Evolutionary conservation across 2,329 filamentous ascomycete species (phyloP).

Genomic region (Penicillium concentricum): DNA sequence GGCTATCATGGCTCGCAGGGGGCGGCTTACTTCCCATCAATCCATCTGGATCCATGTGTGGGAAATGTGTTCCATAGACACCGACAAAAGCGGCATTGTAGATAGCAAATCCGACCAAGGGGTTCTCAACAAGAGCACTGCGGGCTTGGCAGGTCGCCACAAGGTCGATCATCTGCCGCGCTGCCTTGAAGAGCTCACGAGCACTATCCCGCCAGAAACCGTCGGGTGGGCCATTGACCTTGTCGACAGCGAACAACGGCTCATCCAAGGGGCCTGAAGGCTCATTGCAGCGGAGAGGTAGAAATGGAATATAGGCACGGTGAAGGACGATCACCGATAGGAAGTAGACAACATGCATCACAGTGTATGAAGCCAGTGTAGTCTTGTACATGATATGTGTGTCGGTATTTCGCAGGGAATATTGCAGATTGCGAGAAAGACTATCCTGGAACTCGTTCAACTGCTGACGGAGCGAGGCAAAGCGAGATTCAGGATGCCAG

Average conservation of each 20-base stretch:
- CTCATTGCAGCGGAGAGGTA: slow-evolving; percentile 50
- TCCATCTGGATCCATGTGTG: slow-evolving; percentile 55
- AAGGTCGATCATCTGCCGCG: slow-evolving; percentile 55
- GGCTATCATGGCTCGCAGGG: slow-evolving; percentile 25
- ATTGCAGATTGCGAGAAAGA: slow-evolving; percentile 53
- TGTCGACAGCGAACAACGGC: slow-evolving; percentile 46
- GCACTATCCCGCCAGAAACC: slow-evolving; percentile 55
- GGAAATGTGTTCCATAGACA: slow-evolving; percentile 55
- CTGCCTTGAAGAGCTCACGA: slow-evolving; percentile 52
- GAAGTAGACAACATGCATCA: slow-evolving; percentile 56
- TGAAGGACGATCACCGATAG: slow-evolving; percentile 57
- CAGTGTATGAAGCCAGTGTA: slow-evolving; percentile 53
- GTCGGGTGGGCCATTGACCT: slow-evolving; percentile 41
- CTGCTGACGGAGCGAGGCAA: slow-evolving; percentile 46
- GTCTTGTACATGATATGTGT: slow-evolving; percentile 54
- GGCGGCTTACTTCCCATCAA: slow-evolving; percentile 41
- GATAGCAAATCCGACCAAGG: slow-evolving; percentile 55
- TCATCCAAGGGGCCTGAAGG: slow-evolving; percentile 56
- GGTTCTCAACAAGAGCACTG: slow-evolving; percentile 54
- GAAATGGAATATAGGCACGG: slow-evolving; percentile 56
- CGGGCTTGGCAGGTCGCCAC: slow-evolving; percentile 52
- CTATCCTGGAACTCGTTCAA: slow-evolving; percentile 52
- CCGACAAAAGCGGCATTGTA: slow-evolving; percentile 54
- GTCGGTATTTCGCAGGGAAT: slow-evolving; percentile 53
- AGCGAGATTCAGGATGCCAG: slow-evolving; percentile 54